A percentile compares a stretch with the other conserved stretches of the same genome.
phyloP scores from a whole-genome alignment of 2,329 filamentous ascomycete species.

The Coniosporium tulheliwenetii region DNA sequence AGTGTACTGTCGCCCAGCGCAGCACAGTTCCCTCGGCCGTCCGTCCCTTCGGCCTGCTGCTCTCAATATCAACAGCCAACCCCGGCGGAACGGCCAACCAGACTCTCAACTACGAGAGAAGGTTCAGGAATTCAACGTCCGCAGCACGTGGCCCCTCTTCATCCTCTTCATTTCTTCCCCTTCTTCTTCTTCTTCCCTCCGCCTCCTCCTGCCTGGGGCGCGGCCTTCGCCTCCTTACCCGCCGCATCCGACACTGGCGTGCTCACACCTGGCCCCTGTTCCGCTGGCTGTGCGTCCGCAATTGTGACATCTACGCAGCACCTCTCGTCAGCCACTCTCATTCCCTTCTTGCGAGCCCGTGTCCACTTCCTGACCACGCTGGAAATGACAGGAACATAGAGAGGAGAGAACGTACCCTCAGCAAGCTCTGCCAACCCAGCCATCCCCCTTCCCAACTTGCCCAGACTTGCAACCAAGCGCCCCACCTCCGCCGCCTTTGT shows the following conservation, averaged over 20 bases:
- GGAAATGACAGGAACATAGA: neutral
- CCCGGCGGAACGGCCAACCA: no score
- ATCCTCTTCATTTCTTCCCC: conserved; percentile 25
- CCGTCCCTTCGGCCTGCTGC: no score
- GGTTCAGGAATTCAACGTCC: no score
- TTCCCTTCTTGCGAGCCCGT: conserved; percentile 1
- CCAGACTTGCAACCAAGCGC: conserved; percentile 62
- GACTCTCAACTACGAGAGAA: no score
- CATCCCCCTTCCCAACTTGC: conserved; percentile 53
- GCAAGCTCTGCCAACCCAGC: conserved; percentile 29
- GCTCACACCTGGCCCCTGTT: conserved; percentile 11
- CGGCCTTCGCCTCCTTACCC: conserved; percentile 13
- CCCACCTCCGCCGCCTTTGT: conserved; percentile 83
- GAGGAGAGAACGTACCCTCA: conserved; percentile 15
- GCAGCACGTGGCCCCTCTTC: no score
- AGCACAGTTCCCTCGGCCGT: no score
- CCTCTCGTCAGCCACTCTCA: conserved; percentile 1
- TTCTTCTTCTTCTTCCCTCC: conserved; percentile 35
- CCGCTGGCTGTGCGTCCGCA: conserved; percentile 11
- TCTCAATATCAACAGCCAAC: no score
- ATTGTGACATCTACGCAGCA: conserved; percentile 14
- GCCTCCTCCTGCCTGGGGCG: conserved; percentile 13
- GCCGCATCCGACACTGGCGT: conserved; percentile 15
- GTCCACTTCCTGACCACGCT: neutral
- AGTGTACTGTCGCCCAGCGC: no score